A percentile compares a stretch with the other conserved stretches of the same genome.
Conservation (phyloP, 2,329 filamentous ascomycete genomes). For the Sclerotinia spermophila region DNA sequence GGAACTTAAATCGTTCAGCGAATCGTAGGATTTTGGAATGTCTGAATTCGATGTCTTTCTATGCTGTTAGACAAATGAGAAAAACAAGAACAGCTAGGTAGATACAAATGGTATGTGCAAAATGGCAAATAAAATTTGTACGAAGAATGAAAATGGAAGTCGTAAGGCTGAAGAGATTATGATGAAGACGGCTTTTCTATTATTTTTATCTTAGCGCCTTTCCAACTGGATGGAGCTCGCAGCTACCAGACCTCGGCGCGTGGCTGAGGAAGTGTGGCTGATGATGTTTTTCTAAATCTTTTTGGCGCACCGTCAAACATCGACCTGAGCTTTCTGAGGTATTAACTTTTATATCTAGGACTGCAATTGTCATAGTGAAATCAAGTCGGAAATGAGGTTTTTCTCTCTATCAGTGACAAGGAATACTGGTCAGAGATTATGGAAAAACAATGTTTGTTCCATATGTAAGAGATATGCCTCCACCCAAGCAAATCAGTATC, state of each 20-base stretch:
- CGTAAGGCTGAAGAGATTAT: conserved; percentile 9
- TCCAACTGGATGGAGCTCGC: background rate
- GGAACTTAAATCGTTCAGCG: background rate
- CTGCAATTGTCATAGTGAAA: background rate
- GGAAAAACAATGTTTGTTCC: conserved; percentile 15
- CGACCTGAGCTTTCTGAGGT: background rate
- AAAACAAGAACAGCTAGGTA: background rate
- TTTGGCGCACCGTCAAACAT: background rate
- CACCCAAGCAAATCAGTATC: conserved; percentile 12
- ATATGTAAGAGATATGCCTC: conserved; percentile 8
- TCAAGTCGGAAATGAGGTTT: conserved; percentile 9
- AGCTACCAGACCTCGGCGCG: background rate
- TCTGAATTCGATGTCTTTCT: background rate
- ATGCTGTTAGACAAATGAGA: background rate
- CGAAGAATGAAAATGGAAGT: conserved; percentile 1
- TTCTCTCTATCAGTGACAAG: conserved; percentile 1
- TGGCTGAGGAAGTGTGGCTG: background rate
- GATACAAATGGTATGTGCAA: conserved; percentile 10
- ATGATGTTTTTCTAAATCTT: background rate
- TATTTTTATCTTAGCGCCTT: conserved; percentile 10
- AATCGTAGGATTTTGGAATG: background rate
- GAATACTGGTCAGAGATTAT: conserved; percentile 2
- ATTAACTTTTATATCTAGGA: background rate
- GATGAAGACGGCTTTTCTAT: conserved; percentile 4
- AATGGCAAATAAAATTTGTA: background rate